phyloP scores from a whole-genome alignment of 2,329 filamentous ascomycete genomes.

The Ceratocystis huliohia region DNA sequence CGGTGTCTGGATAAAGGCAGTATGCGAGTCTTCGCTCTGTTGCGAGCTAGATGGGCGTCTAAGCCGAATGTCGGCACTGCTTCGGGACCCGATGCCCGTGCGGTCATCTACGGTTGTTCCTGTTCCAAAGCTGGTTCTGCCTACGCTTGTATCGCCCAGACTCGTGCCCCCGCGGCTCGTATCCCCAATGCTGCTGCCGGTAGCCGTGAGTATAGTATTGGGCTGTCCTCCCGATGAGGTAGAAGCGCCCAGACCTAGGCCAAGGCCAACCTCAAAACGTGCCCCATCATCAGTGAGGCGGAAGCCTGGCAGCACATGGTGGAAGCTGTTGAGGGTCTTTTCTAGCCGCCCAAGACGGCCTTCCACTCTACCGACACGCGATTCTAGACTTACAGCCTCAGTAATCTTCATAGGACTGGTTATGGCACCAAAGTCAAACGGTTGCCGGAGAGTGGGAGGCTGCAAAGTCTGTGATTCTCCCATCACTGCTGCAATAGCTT shows the following conservation, averaged over 20 bases:
- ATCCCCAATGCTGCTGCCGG: background rate
- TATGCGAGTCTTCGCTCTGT: slow-evolving; percentile 28
- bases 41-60: slow-evolving; percentile 14
- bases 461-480: slow-evolving; percentile 16
- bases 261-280: background rate
- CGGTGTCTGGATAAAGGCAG: slow-evolving; percentile 37
- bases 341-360: slow-evolving; percentile 41
- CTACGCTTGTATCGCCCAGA: background rate
- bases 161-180: slow-evolving; percentile 4
- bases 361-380: slow-evolving; percentile 41
- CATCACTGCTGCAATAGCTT: background rate
- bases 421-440: slow-evolving; percentile 43
- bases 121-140: slow-evolving; percentile 2
- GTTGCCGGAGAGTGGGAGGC: slow-evolving; percentile 34
- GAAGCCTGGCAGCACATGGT: slow-evolving; percentile 35
- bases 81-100: background rate
- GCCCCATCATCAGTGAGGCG: slow-evolving; percentile 24
- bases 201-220: background rate
- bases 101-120: slow-evolving; percentile 1
- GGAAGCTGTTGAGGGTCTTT: slow-evolving; percentile 38
- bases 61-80: background rate
- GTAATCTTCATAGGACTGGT: slow-evolving; percentile 43
- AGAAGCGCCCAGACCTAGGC: background rate
- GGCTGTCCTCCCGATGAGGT: slow-evolving; percentile 4
- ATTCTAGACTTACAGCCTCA: slow-evolving; percentile 41